Evolutionary conservation across 164 flowering plant genomes (phyloP), one percentile per base, ranked within the genome.

Genomic region (Vitis labrusca): DNA sequence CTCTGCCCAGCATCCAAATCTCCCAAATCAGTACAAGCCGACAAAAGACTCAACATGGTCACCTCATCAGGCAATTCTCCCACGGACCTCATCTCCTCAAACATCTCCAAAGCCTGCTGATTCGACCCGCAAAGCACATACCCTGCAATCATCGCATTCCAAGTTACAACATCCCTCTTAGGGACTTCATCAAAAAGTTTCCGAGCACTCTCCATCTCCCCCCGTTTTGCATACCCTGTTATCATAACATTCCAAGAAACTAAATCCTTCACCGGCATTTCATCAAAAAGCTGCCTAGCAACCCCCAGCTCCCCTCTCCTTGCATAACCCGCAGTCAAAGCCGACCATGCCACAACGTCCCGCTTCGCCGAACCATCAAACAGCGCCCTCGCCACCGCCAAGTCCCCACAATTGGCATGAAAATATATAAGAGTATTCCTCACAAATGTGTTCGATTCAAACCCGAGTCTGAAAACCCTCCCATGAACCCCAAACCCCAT

Each of bases 241-340:
- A 92, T 85, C 97, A 90, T 88, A 30, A 90, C 97, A 79, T 92
- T 92, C 97, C 95, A 92, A 53, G 97, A 86, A 68, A 90, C 86
- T 83, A 86, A 75, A 78, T 90, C 97, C 60, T 81, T 92, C 8
- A 71, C 78, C 0, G 97, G 97, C 89, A 90, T 88, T 61, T 80
- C 82, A 70, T 89, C 88, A 68, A 91, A 91, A 9, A 88, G 69
- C 47, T 32, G 37, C 61, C 91, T 76, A 0, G 92, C 97, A 59
- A 66, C 69, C 16, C 14, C 74, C 71, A 89, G 47, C 16, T 83
- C 78, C 17, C 94, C 91, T 59, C 95, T 77, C 59, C 79, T 84
- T 0, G 92, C 94, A 80, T 84, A 90, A 55, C 94, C 94, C 1
- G 91, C 85, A 1, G 85, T 88, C 81, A 92, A 66, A 57, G 93